Base-by-base conservation (phyloP, 345 rosid genomes). In the Populus euphratica region DNA sequence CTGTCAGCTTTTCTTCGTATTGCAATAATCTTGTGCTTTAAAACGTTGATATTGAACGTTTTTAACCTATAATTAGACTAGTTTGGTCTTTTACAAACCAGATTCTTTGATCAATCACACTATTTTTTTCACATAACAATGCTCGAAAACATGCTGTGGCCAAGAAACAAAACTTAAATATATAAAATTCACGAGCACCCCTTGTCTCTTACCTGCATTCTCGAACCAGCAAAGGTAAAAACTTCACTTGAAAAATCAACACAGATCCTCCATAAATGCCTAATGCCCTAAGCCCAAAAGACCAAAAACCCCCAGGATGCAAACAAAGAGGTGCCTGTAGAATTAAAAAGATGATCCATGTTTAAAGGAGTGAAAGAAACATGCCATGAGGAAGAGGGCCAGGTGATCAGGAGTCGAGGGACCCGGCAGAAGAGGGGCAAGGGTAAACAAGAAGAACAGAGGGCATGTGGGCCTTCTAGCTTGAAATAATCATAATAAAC, bases 381-480 rank as follows among this genome's bases (percentile, higher is more conserved):
- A 52, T 7, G 59, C n/a, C 59, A 52, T 20, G 59, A 52, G 59
- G 59, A 20, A 52, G 59, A 6, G 59, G 23, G 23, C 21, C 59
- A 20, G 59, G 1, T 6, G 59, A 52, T 8, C 59, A 52, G 59
- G 23, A 43, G 47, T 20, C 0, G 59, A 6, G 59, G 59, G 69
- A 65, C 68, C 68, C 38, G 8, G 68, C 4, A 7, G 33, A 39
- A 4, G n/a, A 21, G 0, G 21, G 38, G n/a, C 12, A 38, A 21
- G n/a, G 56, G 9, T 62, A 17, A 1, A 31, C 36, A 16, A 20
- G 47, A 8, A 43, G 65, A 47, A 1, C 29, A 16, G 56, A 6
- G 54, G 38, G 8, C 39, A 68, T 25, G 81, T 73, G 83, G 86
- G 74, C 54, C 83, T 65, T 1, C 0, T 9, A 31, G 11, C 21